Evolutionary conservation across 2,329 filamentous ascomycete genomes (phyloP), one percentile per base, ranked within the genome.

Genomic region (Penicillium sp.): DNA sequence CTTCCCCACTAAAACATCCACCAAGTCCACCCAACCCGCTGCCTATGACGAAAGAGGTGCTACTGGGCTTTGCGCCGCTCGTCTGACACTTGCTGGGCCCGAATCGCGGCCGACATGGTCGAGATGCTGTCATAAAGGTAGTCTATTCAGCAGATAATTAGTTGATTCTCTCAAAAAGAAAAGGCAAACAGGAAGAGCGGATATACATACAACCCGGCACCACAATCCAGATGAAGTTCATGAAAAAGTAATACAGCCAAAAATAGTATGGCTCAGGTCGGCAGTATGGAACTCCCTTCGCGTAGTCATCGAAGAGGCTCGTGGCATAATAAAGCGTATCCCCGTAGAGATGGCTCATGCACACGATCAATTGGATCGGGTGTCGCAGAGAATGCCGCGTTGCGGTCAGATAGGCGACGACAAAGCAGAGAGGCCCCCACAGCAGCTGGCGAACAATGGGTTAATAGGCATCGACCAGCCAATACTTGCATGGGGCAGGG

Each of bases 171-270:
- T n/a, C n/a, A n/a, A n/a, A n/a, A n/a, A 10, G 10, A 28, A 28
- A 10, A 28, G 10, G 31, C 31, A 33, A 14, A 33, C 4, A 33
- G 5, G 13, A 33, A n/a, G 13, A 33, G 5, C 13, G 6, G 9
- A n/a, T 4, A 29, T 34, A 78, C 82, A 75, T 69, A 84, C 83
- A 72, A 18, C 71, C 72, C 5, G 85, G 85, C 49, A 87, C 81
- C 28, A 86, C 75, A 51, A 87, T 86, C 85, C 85, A 88, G 67
- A 87, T 83, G 48, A 80, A 79, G 65, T 88, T 88, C 83, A 87
- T 86, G 28, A 84, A 71, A 52, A 87, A 80, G 67, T 85, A 88
- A 70, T 88, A 88, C 36, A 81, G 76, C 83, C 84, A 88, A 69
- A 84, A 87, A 70, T 87, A 88, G 59, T 82, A 83, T 4, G 78